Evolutionary conservation across 2,329 filamentous ascomycete species (phyloP).

Genomic region (Calonectria pauciramosa): DNA sequence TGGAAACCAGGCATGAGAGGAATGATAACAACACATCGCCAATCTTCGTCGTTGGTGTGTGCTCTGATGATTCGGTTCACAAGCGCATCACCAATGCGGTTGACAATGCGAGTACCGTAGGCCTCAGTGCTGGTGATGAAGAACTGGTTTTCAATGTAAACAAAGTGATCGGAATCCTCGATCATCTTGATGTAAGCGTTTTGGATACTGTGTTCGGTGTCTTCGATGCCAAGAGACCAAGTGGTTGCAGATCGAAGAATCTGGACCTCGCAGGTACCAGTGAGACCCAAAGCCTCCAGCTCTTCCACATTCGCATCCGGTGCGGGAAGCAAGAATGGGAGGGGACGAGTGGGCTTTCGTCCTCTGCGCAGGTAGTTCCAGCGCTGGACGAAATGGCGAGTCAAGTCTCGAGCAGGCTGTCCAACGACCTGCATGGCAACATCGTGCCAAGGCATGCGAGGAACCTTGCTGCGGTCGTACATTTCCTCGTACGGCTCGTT

Average conservation of each 20-base stretch:
- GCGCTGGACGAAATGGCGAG: conserved; percentile 94
- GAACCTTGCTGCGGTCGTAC: conserved; percentile 91
- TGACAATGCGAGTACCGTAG: conserved; percentile 88
- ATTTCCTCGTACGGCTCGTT: conserved; percentile 98
- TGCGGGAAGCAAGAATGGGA: conserved; percentile 92
- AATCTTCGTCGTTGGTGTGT: conserved; percentile 85
- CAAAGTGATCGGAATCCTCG: conserved; percentile 93
- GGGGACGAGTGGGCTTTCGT: conserved; percentile 91
- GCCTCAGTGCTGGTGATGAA: conserved; percentile 95
- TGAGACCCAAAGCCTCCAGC: conserved; percentile 87
- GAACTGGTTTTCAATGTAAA: conserved; percentile 99
- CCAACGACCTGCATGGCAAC: conserved; percentile 98
- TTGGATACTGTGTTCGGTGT: conserved; percentile 94
- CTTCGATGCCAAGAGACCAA: conserved; percentile 92
- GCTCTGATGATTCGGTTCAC: conserved; percentile 93
- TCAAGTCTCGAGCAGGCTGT: conserved; percentile 93
- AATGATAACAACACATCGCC: conserved; percentile 91
- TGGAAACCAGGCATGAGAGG: conserved; percentile 99
- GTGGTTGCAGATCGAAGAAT: conserved; percentile 90
- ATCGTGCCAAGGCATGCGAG: conserved; percentile 99
- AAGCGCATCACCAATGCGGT: conserved; percentile 93
- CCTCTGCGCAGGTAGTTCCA: conserved; percentile 98
- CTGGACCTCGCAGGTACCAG: conserved; percentile 96
- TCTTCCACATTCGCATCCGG: conserved; percentile 92
- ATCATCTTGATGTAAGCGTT: conserved; percentile 96